Evolutionary conservation across 2,329 filamentous ascomycete genomes (phyloP), one percentile per base, ranked within the genome.

Genomic region (Zymoseptoria brevis): DNA sequence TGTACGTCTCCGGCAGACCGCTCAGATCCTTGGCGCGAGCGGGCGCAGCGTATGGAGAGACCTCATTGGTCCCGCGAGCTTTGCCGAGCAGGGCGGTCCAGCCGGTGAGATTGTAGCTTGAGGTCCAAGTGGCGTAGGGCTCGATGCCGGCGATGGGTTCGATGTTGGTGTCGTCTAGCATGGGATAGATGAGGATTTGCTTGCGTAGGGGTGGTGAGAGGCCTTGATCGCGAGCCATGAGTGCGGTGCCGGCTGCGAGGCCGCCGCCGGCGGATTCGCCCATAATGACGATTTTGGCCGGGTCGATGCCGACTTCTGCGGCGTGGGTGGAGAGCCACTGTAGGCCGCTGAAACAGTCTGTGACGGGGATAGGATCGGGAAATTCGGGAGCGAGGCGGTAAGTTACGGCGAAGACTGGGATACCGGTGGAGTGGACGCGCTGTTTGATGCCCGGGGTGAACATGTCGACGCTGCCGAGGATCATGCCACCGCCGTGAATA

Each of bases 81-180:
- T 59, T 55, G 50, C 64, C 64, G n/a, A 79, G 70, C n/a, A 76
- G 71, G 9, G 73, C 72, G 5, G 66, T 65, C 77, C 77, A 80
- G 3, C 72, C 76, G 1, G 72, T 75, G 30, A 68, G 59, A 61
- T 77, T 78, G 56, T 74, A 71, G 45, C 68, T 69, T 9, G 65
- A 65, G 1, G 67, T 70, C 75, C 77, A 79, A 21, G 69, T 69
- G 1, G 71, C 69, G 29, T 73, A 65, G 3, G 62, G 63, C 41
- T 71, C 68, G 54, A 75, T 72, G 24, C 73, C 73, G 11, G 62
- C 60, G 13, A 70, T 66, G 7, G 72, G 72, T 13, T 62, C 64
- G 19, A 71, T 68, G 21, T 70, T 73, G 49, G 73, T 67, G 63
- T 80, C 75, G 62, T 80, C 77, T 6, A 80, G 68, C 77, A 80